Percentiles rank a stretch among this genome's conserved stretches.
These are phyloP conservation scores for Lentinula sp. DNA, from an alignment of 768 basidiomycete genomes.

Conservation along the genomic window DNA sequence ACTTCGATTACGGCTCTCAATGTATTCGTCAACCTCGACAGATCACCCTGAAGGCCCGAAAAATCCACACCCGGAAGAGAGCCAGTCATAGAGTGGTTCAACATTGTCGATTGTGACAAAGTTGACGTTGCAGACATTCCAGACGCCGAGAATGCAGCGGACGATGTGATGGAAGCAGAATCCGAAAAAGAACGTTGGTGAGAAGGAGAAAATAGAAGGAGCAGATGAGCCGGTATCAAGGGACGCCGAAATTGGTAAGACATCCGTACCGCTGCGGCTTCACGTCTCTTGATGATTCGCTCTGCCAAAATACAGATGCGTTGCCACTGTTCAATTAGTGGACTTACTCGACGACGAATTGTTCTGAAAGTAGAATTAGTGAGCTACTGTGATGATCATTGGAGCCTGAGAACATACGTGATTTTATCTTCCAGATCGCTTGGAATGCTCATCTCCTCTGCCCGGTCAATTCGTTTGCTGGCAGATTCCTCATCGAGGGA, in stretches of 20 bases:
- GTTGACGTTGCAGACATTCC: conserved; percentile 18
- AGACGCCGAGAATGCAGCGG: conserved; percentile 27
- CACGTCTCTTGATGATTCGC: conserved; percentile 82
- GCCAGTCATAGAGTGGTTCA: conserved; percentile 16
- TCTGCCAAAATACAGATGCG: conserved; percentile 83
- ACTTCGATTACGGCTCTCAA: conserved; percentile 73
- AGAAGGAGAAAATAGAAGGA: conserved; percentile 42
- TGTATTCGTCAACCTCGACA: conserved; percentile 79
- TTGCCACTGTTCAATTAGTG: conserved; percentile 88
- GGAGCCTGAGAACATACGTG: conserved; percentile 35
- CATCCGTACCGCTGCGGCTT: conserved; percentile 86
- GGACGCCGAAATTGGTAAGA: conserved; percentile 53
- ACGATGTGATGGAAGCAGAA: conserved; percentile 27
- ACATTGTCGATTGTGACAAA: conserved; percentile 7
- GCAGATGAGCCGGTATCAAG: conserved; percentile 69
- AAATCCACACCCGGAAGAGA: conserved; percentile 20
- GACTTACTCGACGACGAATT: conserved; percentile 68
- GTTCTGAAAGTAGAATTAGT: conserved; percentile 35
- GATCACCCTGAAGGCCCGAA: conserved; percentile 60
- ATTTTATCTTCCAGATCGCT: conserved; percentile 91
- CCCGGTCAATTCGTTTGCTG: conserved; percentile 69
- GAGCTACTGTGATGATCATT: not conserved
- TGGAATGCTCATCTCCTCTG: conserved; percentile 91
- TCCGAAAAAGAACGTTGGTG: conserved; percentile 10
- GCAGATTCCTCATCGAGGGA: conserved; percentile 85